phyloP scores from a whole-genome alignment of 2,329 filamentous ascomycete species.

The Aspergillus tamarii region DNA sequence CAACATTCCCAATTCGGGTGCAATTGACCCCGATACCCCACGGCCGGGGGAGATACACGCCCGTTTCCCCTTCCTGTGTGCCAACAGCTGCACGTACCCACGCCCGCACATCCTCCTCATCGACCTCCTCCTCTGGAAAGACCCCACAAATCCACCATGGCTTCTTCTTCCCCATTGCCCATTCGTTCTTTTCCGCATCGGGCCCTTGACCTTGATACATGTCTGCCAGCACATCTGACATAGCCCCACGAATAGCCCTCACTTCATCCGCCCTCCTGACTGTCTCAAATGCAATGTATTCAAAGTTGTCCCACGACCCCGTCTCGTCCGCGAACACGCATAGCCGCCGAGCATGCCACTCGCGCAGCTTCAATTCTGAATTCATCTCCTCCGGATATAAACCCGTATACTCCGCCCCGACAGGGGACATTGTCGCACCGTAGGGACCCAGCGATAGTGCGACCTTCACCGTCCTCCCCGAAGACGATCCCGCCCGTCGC shows the following conservation, averaged over 20 bases:
- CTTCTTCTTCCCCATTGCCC: conserved; percentile 27
- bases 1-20: conserved; percentile 36
- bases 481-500: conserved; percentile 31
- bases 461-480: conserved; percentile 17
- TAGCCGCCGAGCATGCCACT: conserved; percentile 63
- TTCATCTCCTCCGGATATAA: conserved; percentile 58
- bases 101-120: conserved; percentile 52
- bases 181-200: conserved; percentile 28
- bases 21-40: conserved; percentile 72
- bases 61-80: background rate
- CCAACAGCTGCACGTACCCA: conserved; percentile 43
- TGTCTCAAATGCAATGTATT: conserved; percentile 67
- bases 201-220: background rate
- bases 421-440: conserved; percentile 66
- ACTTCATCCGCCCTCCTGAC: conserved; percentile 67
- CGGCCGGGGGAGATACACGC: conserved; percentile 36
- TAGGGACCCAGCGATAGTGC: conserved; percentile 69
- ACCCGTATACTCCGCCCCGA: conserved; percentile 66
- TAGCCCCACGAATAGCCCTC: conserved; percentile 56
- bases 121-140: conserved; percentile 58
- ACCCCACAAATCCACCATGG: conserved; percentile 67
- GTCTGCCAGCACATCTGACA: conserved; percentile 25
- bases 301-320: conserved; percentile 40
- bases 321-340: conserved; percentile 50
- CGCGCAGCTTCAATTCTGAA: conserved; percentile 48